Evolutionary conservation across 1,139 yeast genomes (phyloP).

Genomic region (Blastobotrys ciferrii): DNA sequence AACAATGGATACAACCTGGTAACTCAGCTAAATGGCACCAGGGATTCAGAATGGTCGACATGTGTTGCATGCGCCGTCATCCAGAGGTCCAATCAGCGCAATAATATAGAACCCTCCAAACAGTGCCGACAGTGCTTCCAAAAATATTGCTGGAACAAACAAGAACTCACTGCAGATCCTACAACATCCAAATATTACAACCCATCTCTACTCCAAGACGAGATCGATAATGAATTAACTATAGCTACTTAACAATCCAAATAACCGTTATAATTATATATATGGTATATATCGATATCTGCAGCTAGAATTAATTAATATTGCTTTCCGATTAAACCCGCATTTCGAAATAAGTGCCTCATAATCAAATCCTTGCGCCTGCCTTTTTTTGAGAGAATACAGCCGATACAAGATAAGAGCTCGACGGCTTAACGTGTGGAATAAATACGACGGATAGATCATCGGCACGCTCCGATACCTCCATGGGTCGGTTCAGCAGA

Average conservation of each 20-base stretch:
- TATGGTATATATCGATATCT: background rate
- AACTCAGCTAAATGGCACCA: conserved; percentile 68
- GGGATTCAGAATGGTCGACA: conserved; percentile 69
- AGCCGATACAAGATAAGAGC: no score
- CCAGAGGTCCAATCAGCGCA: conserved; percentile 77
- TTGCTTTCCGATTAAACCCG: no score
- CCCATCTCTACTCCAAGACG: background rate
- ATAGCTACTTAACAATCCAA: background rate
- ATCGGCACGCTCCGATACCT: no score
- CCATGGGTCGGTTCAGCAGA: no score
- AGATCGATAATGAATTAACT: background rate
- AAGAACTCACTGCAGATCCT: background rate
- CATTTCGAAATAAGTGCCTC: no score
- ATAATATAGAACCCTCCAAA: conserved; percentile 57
- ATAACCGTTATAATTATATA: background rate
- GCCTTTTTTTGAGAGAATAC: no score
- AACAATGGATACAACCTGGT: conserved; percentile 79
- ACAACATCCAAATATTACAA: conserved; percentile 6
- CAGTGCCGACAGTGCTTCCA: conserved; percentile 74
- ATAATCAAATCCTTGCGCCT: no score
- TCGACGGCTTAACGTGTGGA: no score
- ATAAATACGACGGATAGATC: no score
- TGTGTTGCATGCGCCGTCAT: conserved; percentile 90
- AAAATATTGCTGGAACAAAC: conserved; percentile 66
- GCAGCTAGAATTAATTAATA: no score